Percentiles rank a stretch among this genome's conserved stretches.
phyloP scores from a whole-genome alignment of 345 rosid species.

The Camelina laxa region DNA sequence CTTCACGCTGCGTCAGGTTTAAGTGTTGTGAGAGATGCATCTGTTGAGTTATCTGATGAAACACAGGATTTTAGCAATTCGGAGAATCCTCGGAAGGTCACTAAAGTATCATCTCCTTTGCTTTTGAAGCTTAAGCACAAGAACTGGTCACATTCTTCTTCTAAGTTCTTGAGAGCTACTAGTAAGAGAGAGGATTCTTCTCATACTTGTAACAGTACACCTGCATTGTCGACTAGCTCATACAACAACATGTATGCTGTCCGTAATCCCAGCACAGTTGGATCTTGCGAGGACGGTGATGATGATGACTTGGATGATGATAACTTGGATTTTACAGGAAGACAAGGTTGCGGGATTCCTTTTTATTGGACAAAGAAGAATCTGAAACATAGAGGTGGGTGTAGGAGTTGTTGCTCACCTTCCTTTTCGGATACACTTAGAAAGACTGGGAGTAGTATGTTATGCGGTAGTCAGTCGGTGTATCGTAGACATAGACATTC shows the following conservation, averaged over 20 bases:
- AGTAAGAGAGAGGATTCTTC: constrained; percentile 67
- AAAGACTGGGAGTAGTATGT: constrained; percentile 77
- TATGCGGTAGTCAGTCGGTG: constrained; percentile 73
- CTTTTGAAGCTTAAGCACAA: constrained; percentile 59
- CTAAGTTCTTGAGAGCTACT: constrained; percentile 58
- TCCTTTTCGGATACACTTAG: constrained; percentile 86
- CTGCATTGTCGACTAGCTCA: constrained; percentile 84
- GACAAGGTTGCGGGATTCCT: constrained; percentile 91
- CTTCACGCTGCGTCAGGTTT: constrained; percentile 49
- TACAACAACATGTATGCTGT: constrained; percentile 61
- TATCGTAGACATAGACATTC: constrained; percentile 57
- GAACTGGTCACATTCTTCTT: constrained; percentile 60
- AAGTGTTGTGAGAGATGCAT: constrained; percentile 53
- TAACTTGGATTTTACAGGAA: constrained; percentile 65
- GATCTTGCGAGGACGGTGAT: constrained; percentile 81
- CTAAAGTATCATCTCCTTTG: constrained; percentile 66
- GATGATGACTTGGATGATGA: constrained; percentile 76
- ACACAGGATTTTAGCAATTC: constrained; percentile 67
- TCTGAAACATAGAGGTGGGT: constrained; percentile 65
- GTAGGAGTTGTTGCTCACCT: constrained; percentile 84
- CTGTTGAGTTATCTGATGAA: constrained; percentile 65
- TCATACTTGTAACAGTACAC: constrained; percentile 73
- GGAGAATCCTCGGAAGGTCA: constrained; percentile 54
- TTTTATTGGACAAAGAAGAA: constrained; percentile 81
- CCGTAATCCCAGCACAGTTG: constrained; percentile 61